Evolutionary conservation across 371 early-diverging fungal genomes (phyloP), one percentile per base, ranked within the genome.

Genomic region (Paraphysoderma sedebokerense): DNA sequence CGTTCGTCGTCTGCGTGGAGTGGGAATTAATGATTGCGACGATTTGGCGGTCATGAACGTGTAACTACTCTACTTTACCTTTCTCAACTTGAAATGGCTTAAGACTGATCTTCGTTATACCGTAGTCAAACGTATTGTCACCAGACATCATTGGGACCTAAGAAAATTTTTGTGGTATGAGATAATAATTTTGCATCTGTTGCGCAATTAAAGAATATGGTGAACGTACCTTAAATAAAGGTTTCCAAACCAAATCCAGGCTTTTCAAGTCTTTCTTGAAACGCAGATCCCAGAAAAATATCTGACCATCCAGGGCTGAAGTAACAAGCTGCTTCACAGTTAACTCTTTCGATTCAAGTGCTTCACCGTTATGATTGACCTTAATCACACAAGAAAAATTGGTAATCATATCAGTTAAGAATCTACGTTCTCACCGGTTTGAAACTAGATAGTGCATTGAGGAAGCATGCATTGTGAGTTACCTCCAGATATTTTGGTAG

Each of bases 51-150:
- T 27, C 30, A 28, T 44, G 24, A 34, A 19, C 26, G 39, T 27
- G 49, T 29, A 47, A 2, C 20, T 20, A 55, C 55, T 27, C 22
- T 1, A 15, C n/a, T 6, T 17, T 31, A 28, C 55, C 53, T 38
- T 15, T 30, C 20, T 55, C 62, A 17, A 39, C 19, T 12, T 47
- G 33, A 19, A 28, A 32, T 4, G 9, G 24, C 37, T 28, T 56
- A 51, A 64, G 33, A 38, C 51, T 56, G 33, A 68, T 51, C 45
- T 61, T 66, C 1, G 64, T 63, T 20, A 70, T 31, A 7, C 70
- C 66, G 47, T 73, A 73, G 48, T 72, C 72, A 51, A 63, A 72
- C 6, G 68, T 68, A 38, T 67, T 69, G 49, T 72, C 72, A 55
- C 68, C 55, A 11, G 71, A 36, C 33, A 62, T 68, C 30, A 69